Conservation (phyloP, 176 grass and related monocot species). For the Zizania latifolia region DNA sequence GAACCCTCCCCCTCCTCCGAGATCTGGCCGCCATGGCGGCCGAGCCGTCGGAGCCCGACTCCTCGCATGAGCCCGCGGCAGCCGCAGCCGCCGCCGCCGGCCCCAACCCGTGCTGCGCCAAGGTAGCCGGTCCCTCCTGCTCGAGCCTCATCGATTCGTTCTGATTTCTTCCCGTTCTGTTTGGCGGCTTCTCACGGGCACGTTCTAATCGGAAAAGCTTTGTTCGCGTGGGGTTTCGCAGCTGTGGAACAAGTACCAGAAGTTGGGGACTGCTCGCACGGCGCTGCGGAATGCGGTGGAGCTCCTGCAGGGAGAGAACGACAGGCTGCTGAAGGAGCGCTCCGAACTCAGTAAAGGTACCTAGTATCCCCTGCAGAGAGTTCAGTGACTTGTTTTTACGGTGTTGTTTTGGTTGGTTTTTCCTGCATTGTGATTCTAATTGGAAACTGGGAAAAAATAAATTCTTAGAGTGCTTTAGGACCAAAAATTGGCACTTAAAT, state of each 20-base stretch:
- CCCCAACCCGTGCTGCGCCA: slow-evolving; percentile 62
- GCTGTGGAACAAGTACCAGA: slow-evolving; percentile 65
- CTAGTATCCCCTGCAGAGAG: background rate
- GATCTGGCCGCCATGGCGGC: slow-evolving; percentile 31
- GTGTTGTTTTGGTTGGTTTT: background rate
- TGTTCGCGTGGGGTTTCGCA: no score
- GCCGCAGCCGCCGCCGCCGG: background rate
- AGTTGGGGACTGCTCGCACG: slow-evolving; percentile 40
- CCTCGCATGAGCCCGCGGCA: background rate
- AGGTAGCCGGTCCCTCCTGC: slow-evolving; percentile 24
- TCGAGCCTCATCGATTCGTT: no score
- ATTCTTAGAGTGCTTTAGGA: background rate
- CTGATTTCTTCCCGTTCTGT: no score
- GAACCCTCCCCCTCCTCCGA: slow-evolving; percentile 20
- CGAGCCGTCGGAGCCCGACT: background rate
- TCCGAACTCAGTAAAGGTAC: slow-evolving; percentile 47
- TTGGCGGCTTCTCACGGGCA: no score
- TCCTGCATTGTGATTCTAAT: slow-evolving; percentile 1
- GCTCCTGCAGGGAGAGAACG: slow-evolving; percentile 39
- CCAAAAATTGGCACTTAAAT: no score
- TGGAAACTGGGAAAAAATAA: background rate
- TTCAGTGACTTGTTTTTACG: background rate
- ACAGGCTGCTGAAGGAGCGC: slow-evolving; percentile 44
- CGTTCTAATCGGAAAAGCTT: no score
- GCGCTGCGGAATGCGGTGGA: slow-evolving; percentile 53